phyloP scores from a whole-genome alignment of 768 basidiomycete genomes.

The Serendipita sp. region DNA sequence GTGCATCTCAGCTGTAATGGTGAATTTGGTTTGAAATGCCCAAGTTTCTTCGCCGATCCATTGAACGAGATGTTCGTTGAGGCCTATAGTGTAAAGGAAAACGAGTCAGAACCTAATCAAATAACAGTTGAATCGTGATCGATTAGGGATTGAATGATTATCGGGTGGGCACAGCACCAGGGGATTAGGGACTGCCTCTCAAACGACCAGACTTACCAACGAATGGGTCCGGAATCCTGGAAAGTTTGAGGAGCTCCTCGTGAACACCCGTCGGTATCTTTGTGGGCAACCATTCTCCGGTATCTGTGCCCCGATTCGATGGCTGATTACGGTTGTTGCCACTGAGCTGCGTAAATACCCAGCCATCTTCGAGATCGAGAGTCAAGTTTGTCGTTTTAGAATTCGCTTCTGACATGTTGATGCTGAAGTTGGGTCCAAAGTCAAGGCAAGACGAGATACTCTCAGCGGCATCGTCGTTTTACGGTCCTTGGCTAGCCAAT shows the following conservation, averaged over 20 bases:
- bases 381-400: neutral
- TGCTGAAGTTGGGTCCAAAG: too few relatives aligned
- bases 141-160: neutral
- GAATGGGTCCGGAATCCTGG: conserved; percentile 63
- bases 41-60: conserved; percentile 84
- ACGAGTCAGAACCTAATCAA: neutral
- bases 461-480: too few relatives aligned
- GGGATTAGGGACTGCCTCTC: neutral
- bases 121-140: neutral
- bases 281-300: conserved; percentile 49
- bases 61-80: conserved; percentile 83
- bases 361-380: conserved; percentile 25
- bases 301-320: conserved; percentile 32
- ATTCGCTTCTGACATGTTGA: too few relatives aligned
- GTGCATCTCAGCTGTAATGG: conserved; percentile 31
- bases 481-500: too few relatives aligned
- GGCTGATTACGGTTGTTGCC: conserved; percentile 17
- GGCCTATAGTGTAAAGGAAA: conserved; percentile 33
- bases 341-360: conserved; percentile 53
- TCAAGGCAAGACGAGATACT: too few relatives aligned
- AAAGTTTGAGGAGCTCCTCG: conserved; percentile 58
- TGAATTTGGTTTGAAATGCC: conserved; percentile 60
- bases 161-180: too few relatives aligned
- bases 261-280: conserved; percentile 75
- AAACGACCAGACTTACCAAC: conserved; percentile 27